Conservation (phyloP, 768 basidiomycete species). For the Scleroderma citrinum region DNA sequence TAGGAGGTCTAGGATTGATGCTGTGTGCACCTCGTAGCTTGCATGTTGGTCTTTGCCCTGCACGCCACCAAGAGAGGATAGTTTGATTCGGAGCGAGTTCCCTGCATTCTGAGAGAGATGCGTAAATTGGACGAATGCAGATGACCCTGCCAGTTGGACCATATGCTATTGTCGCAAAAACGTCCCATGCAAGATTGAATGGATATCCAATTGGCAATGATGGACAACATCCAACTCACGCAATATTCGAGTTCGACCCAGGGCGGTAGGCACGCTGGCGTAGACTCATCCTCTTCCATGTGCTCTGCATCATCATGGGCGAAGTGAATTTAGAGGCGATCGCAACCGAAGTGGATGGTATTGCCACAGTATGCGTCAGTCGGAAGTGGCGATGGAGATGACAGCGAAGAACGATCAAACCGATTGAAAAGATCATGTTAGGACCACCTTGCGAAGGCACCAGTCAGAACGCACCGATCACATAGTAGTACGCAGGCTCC, state of each 20-base stretch:
- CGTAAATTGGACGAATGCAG: conserved; percentile 72
- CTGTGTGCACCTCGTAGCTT: conserved; percentile 21
- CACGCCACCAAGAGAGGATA: conserved; percentile 4
- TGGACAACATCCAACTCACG: conserved; percentile 36
- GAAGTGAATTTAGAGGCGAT: background rate
- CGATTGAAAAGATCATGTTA: background rate
- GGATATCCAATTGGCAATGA: background rate
- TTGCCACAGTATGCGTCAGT: no score
- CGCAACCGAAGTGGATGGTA: no score
- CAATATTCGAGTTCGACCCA: conserved; percentile 95
- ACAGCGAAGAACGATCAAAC: background rate
- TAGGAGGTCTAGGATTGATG: conserved; percentile 12
- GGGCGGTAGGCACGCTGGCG: conserved; percentile 61
- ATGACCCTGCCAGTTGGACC: conserved; percentile 65
- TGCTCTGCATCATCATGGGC: conserved; percentile 52
- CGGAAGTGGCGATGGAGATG: background rate
- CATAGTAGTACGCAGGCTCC: conserved; percentile 48
- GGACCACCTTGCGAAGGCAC: background rate
- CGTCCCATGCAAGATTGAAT: background rate
- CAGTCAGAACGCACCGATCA: conserved; percentile 42
- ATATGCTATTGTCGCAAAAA: conserved; percentile 57
- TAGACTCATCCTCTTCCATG: conserved; percentile 90
- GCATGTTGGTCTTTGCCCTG: background rate
- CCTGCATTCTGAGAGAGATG: conserved; percentile 74
- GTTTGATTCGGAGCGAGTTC: conserved; percentile 38